Evolutionary conservation across 257 asterid genomes (phyloP), one percentile per base, ranked within the genome.

Genomic region (Striga asiatica): DNA sequence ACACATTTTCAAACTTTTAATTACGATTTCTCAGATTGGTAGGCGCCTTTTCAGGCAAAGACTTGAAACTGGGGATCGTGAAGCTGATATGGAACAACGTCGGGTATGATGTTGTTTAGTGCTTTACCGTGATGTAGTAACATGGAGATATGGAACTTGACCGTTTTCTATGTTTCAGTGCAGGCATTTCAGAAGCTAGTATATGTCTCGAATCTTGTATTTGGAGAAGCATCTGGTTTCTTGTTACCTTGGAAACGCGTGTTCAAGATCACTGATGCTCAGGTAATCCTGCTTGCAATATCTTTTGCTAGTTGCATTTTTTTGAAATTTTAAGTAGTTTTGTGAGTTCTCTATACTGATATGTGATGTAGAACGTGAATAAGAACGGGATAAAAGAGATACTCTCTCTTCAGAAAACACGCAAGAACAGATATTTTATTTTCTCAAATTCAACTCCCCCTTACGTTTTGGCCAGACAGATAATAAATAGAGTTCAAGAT

Each of bases 101-200:
- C 95, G 85, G 74, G 80, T 74, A 70, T 8, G 50, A 6, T 56
- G 52, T 38, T 56, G 22, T 70, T 60, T 58, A 4, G 54, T 58
- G 19, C 53, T 42, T 56, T 46, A 56, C 50, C 52, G 27, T 55
- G 50, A 42, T 16, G 42, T 17, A 54, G 54, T 41, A 6, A 54
- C 62, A 27, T 46, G 60, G 61, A 61, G 54, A 24, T 52, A 42
- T 64, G 70, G 81, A 70, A 62, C 81, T 77, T 88, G 83, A 82
- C 60, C 88, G 56, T 71, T 77, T 62, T 60, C 60, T 16, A 59
- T 71, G 59, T 77, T 72, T 77, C 83, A 75, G 78, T 76, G 88
- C 95, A 92, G 99, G 97, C 99, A 71, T 92, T 92, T 78, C 99
- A 92, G 94, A 92, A 84, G 87, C 73, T 92, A 50, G 81, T 92